phyloP scores from a whole-genome alignment of 2,329 filamentous ascomycete species.

The Gnomoniopsis sp. region DNA sequence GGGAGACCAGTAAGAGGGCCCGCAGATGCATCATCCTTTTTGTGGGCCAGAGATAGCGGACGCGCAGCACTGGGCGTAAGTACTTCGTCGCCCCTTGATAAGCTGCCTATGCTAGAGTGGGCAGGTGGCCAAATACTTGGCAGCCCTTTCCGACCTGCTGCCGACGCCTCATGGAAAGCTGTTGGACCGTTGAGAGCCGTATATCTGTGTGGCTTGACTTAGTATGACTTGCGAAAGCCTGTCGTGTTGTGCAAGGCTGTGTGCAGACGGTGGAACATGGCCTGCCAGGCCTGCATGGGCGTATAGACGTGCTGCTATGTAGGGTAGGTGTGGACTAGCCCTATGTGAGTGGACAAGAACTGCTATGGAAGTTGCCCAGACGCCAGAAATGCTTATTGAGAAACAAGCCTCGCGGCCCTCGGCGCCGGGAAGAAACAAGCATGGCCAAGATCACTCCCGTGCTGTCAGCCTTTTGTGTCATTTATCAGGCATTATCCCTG shows the following conservation, averaged over 20 bases:
- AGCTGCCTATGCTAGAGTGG: background rate
- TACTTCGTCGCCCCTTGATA: background rate
- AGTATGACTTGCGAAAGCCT: background rate
- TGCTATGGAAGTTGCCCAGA: background rate
- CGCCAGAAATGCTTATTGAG: no score
- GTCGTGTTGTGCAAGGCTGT: background rate
- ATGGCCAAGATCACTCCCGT: background rate
- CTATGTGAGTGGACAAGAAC: background rate
- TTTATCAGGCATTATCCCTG: background rate
- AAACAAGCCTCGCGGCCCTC: background rate
- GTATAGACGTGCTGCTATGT: no score
- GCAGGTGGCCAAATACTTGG: background rate
- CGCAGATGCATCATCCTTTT: background rate
- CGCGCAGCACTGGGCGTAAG: background rate
- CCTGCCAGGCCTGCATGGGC: no score
- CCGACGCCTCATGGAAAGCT: background rate
- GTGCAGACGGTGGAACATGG: background rate
- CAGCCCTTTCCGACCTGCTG: background rate
- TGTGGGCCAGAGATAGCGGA: background rate
- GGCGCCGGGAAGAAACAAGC: background rate
- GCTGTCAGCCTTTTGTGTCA: slow-evolving; percentile 1
- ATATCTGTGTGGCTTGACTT: background rate
- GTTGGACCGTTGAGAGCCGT: background rate
- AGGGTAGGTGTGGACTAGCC: no score
- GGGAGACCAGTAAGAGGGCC: background rate